A percentile compares a stretch with the other conserved stretches of the same genome.
These are phyloP conservation scores for Effrenium voratum DNA, from an alignment of 73 alveolate species.

Conservation along the genomic window DNA sequence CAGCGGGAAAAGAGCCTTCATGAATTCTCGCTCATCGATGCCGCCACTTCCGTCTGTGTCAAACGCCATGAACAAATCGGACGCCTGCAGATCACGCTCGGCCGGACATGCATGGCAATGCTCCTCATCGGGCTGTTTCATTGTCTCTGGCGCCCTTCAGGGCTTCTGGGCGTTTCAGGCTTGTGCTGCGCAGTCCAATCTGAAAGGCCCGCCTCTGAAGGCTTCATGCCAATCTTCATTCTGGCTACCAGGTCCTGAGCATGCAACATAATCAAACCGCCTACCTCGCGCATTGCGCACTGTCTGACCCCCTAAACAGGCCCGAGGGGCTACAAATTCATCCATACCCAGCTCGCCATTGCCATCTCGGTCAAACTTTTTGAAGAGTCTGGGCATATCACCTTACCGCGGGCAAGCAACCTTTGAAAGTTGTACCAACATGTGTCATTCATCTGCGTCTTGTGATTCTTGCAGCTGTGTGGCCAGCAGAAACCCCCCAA, in stretches of 20 bases:
- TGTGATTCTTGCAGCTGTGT: not conserved
- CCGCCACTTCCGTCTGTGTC: conserved; percentile 88
- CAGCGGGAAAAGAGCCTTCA: conserved; percentile 90
- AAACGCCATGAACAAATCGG: conserved; percentile 73
- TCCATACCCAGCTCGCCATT: conserved; percentile 92
- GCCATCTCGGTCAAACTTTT: conserved; percentile 75
- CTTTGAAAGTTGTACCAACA: not conserved
- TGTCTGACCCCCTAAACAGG: not conserved
- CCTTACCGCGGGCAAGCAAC: not conserved
- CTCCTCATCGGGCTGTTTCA: not conserved
- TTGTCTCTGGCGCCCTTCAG: too few relatives aligned
- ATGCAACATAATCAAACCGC: not conserved
- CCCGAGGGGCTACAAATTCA: conserved; percentile 43
- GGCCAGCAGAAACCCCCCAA: conserved; percentile 89
- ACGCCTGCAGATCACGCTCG: conserved; percentile 23
- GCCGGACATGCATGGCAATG: not conserved
- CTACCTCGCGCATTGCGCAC: not conserved
- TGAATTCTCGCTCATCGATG: conserved; percentile 73
- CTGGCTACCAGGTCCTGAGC: conserved; percentile 56
- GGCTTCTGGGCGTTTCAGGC: too few relatives aligned
- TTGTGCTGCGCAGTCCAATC: not conserved
- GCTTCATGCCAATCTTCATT: conserved; percentile 79
- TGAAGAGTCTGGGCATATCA: conserved; percentile 82
- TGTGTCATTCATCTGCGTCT: not conserved
- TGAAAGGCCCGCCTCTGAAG: conserved; percentile 28